A percentile compares a stretch with the other conserved stretches of the same genome.
phyloP scores from a whole-genome alignment of 331 rosid genomes.

The Ulmus americana region DNA sequence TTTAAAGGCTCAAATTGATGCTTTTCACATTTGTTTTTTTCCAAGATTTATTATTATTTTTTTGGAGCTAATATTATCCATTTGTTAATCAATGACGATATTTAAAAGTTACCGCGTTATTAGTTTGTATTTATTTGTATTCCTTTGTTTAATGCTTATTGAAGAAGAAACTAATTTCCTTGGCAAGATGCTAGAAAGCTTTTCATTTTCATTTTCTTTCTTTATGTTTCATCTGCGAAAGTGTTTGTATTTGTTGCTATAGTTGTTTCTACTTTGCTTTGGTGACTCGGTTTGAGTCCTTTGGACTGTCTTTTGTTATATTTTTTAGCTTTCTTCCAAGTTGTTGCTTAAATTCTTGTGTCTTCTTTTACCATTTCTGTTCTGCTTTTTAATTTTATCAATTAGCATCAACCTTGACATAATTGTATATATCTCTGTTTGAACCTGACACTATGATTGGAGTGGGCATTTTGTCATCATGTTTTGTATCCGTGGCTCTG shows the following conservation, averaged over 20 bases:
- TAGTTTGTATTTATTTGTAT: not conserved
- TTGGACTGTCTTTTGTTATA: too few species aligned
- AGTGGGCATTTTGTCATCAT: not conserved
- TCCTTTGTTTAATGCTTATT: not conserved
- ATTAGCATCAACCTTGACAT: not conserved
- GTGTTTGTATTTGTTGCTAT: not conserved
- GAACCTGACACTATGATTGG: not conserved
- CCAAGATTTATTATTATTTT: not conserved
- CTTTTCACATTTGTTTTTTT: too few species aligned
- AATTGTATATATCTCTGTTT: not conserved
- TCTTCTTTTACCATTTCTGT: not conserved
- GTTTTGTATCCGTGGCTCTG: not conserved
- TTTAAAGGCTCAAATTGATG: constrained; percentile 3
- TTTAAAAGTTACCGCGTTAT: not conserved
- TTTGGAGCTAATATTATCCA: not conserved
- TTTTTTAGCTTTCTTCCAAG: not conserved
- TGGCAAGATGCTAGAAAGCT: not conserved
- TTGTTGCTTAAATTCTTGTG: not conserved
- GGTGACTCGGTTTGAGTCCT: not conserved
- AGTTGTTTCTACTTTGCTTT: not conserved
- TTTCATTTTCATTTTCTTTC: not conserved
- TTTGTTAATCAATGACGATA: not conserved
- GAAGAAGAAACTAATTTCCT: not conserved
- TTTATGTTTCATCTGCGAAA: not conserved
- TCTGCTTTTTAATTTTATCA: not conserved